Evolutionary conservation across 1,139 yeast genomes (phyloP), one percentile per base, ranked within the genome.

Genomic region (Candida mesenterica): DNA sequence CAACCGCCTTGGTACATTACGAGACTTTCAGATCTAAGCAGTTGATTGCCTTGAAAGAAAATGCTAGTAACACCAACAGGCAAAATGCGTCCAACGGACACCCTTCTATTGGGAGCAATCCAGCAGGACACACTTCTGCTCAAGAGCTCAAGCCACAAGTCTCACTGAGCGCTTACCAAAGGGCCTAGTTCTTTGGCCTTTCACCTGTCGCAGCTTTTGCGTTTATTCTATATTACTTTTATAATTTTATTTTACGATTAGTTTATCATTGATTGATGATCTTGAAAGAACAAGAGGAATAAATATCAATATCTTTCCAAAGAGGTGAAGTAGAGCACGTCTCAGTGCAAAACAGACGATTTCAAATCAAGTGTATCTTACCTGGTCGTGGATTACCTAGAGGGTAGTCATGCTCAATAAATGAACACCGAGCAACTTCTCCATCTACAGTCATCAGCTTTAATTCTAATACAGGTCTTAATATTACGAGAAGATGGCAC

Each of bases 21-120:
- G 98, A 92, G 68, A 75, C 82, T 38, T 92, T 90, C 70, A 82
- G 98, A 65, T 75, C 96, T 20, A 88, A 90, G 65, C 98, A 92
- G 65, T 79, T 92, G 62, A 80, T 89, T 44, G 95, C 96, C 10
- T 75, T 92, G 62, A 92, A 92, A 67, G 97, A 92, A 64, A 87
- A 83, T 58, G 89, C 94, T 25, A 55, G 57, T 36, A 66, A 63
- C 46, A 65, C 17, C 4, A 24, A 24, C 14, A 24, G 26, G 13
- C 26, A 73, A 48, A 70, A 60, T 13, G 34, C 31, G 10, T 15
- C 37, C 28, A 22, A 28, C 9, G 22, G 22, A 6, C 22, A 19
- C 9, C 22, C 22, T 19, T 9, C 22, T 19, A 14, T 25, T 12
- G 28, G 28, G 28, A 15, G 28, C 10, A 25, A 25, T 14, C 17